Percentiles rank a stretch among this genome's conserved stretches.
Conservation (phyloP, 371 early-diverging fungal species). For the Mortierella sp. region DNA sequence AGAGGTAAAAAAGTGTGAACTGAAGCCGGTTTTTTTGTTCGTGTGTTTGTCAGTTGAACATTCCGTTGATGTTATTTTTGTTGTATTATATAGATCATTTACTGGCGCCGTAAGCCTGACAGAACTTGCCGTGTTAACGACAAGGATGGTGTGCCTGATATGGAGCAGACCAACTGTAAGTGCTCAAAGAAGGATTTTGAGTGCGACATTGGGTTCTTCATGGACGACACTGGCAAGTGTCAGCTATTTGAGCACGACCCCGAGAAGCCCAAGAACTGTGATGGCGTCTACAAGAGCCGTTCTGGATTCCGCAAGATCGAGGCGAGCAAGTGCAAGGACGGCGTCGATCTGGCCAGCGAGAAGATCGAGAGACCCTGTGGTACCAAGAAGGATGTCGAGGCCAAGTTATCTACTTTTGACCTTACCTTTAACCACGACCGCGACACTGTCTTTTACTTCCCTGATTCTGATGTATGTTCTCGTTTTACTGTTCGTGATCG, state of each 20-base stretch:
- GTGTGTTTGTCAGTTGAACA: background rate
- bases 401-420: conserved; percentile 31
- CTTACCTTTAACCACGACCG: conserved; percentile 34
- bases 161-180: conserved; percentile 66
- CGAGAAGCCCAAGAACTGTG: conserved; percentile 75
- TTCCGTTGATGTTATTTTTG: background rate
- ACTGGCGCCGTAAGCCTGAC: conserved; percentile 87
- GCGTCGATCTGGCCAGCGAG: conserved; percentile 67
- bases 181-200: conserved; percentile 85
- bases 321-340: conserved; percentile 76
- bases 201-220: conserved; percentile 87
- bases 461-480: conserved; percentile 59
- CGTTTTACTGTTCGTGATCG: background rate
- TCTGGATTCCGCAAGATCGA: conserved; percentile 80
- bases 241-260: conserved; percentile 77
- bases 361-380: conserved; percentile 74
- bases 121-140: conserved; percentile 80
- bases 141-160: conserved; percentile 72
- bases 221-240: conserved; percentile 73
- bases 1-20: conserved; percentile 65
- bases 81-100: conserved; percentile 56
- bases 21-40: conserved; percentile 43
- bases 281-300: conserved; percentile 68
- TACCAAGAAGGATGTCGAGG: conserved; percentile 21
- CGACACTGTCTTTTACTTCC: conserved; percentile 66